Evolutionary conservation across 208 protist genomes (phyloP).

Genomic region (Leishmania guyanensis): DNA sequence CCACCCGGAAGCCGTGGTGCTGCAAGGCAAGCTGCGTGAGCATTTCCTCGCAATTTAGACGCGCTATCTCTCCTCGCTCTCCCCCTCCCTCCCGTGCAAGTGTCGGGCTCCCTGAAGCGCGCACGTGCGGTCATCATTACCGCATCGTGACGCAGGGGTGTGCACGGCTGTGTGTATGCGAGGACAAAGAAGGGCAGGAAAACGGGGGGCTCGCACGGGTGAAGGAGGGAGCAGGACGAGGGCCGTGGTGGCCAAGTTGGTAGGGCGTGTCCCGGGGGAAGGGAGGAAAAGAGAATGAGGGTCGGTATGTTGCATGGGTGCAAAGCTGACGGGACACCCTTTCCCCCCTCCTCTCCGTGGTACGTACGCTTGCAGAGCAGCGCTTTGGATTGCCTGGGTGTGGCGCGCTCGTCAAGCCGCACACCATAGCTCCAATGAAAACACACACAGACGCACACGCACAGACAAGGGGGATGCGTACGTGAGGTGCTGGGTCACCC

Average conservation of each 20-base stretch:
- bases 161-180: neutral
- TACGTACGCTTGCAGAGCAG: neutral
- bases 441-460: conserved; percentile 4
- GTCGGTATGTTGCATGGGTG: too few species aligned
- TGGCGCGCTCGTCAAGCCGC: neutral
- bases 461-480: neutral
- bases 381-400: neutral
- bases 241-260: too few species aligned
- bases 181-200: neutral
- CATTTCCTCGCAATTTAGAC: conserved; percentile 56
- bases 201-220: too few species aligned
- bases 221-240: too few species aligned
- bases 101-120: neutral
- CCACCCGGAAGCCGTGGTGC: conserved; percentile 77
- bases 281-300: too few species aligned
- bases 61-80: neutral
- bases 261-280: too few species aligned
- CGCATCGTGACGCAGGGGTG: neutral
- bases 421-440: neutral
- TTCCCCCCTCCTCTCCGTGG: neutral
- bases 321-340: too few species aligned
- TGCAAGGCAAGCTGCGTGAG: conserved; percentile 63
- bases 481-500: neutral
- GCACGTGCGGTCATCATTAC: neutral
- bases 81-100: neutral